phyloP scores from a whole-genome alignment of 257 asterid genomes.

The Solanum paucissectum region DNA sequence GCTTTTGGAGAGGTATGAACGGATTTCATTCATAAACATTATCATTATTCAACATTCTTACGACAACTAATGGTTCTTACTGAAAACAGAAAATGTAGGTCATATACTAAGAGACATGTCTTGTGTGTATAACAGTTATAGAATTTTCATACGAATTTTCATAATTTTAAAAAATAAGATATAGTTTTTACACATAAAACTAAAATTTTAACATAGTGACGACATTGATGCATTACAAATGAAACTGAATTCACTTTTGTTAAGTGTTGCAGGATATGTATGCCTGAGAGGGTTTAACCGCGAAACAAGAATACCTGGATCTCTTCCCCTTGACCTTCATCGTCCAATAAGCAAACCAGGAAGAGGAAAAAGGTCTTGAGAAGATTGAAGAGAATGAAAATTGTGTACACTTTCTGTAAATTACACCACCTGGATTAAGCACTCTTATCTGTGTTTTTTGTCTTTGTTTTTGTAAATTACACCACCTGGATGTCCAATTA shows the following conservation, averaged over 20 bases:
- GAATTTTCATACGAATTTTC: no score
- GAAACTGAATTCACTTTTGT: not conserved
- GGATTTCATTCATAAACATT: not conserved
- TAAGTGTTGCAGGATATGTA: conserved; percentile 6
- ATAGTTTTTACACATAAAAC: not conserved
- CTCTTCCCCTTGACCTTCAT: conserved; percentile 13
- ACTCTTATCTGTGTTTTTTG: not conserved
- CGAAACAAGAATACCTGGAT: conserved; percentile 8
- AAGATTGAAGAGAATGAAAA: not conserved
- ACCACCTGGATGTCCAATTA: not conserved
- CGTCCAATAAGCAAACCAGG: not conserved
- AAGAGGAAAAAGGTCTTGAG: not conserved
- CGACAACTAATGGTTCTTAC: not conserved
- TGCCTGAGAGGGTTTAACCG: conserved; percentile 18
- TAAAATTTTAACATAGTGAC: no score
- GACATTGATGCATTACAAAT: not conserved
- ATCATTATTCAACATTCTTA: not conserved
- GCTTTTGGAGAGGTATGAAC: conserved; percentile 21
- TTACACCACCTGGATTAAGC: not conserved
- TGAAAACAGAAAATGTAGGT: not conserved
- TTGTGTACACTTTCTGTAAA: not conserved
- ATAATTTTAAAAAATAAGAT: no score
- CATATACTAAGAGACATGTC: not conserved
- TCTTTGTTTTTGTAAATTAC: not conserved
- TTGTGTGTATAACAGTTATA: not conserved